Evolutionary conservation across 768 basidiomycete genomes (phyloP).

Genomic region (Suillus cothurnatus): DNA sequence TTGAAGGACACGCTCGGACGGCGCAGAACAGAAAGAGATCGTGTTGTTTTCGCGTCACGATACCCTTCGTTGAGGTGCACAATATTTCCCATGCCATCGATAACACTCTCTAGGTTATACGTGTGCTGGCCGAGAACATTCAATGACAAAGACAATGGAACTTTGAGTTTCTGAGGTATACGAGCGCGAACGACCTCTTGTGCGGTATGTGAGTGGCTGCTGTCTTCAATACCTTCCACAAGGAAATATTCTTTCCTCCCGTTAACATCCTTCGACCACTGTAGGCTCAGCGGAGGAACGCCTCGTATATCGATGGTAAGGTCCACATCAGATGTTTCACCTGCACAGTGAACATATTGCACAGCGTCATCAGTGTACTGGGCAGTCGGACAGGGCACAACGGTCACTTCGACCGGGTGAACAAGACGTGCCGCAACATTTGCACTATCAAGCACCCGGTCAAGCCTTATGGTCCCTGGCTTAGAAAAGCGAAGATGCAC

Average conservation of each 20-base stretch:
- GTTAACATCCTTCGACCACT: slow-evolving; percentile 73
- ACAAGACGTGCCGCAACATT: slow-evolving; percentile 75
- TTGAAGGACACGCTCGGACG: slow-evolving; percentile 75
- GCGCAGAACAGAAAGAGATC: slow-evolving; percentile 70
- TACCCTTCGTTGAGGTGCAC: slow-evolving; percentile 47
- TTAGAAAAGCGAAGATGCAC: slow-evolving; percentile 70
- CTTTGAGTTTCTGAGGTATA: slow-evolving; percentile 57
- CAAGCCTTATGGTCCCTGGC: slow-evolving; percentile 76
- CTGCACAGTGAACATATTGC: slow-evolving; percentile 65
- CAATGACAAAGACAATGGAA: slow-evolving; percentile 69
- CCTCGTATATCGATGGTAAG: slow-evolving; percentile 68
- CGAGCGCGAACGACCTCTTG: slow-evolving; percentile 26
- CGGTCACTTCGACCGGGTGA: slow-evolving; percentile 59
- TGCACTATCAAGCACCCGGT: slow-evolving; percentile 69
- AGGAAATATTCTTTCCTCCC: slow-evolving; percentile 69
- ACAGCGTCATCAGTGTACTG: slow-evolving; percentile 54
- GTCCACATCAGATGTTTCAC: slow-evolving; percentile 58
- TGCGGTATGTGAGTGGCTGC: slow-evolving; percentile 39
- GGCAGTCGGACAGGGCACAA: slow-evolving; percentile 84
- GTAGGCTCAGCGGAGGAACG: slow-evolving; percentile 75
- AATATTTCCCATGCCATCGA: slow-evolving; percentile 81
- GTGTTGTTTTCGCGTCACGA: slow-evolving; percentile 48
- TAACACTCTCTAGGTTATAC: slow-evolving; percentile 78
- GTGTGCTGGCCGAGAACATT: slow-evolving; percentile 66
- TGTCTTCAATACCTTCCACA: slow-evolving; percentile 83